phyloP scores from a whole-genome alignment of 2,329 filamentous ascomycete genomes.

The Aurifilum marmelostoma region DNA sequence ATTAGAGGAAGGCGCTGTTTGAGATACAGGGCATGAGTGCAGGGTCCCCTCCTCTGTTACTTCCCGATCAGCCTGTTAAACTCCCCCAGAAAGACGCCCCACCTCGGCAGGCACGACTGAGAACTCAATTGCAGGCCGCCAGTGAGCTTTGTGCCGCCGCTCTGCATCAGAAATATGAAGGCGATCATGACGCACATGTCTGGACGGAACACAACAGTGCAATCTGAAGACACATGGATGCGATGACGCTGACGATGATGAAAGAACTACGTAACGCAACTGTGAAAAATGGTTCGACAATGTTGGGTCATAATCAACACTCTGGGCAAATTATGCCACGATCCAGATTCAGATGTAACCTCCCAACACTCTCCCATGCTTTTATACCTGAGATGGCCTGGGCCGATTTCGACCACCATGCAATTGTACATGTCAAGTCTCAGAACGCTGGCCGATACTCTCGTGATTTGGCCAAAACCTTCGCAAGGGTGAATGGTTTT shows the following conservation, averaged over 20 bases:
- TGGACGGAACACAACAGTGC: background rate
- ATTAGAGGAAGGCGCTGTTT: constrained; percentile 9
- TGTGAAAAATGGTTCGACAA: background rate
- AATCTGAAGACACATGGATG: background rate
- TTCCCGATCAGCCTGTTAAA: background rate
- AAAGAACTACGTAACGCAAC: background rate
- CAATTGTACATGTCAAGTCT: background rate
- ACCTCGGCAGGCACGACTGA: background rate
- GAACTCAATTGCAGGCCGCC: background rate
- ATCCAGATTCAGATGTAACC: background rate
- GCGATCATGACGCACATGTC: background rate
- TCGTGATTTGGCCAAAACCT: background rate
- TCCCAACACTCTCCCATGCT: background rate
- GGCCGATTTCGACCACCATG: background rate
- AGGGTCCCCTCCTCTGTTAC: background rate
- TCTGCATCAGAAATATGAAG: background rate
- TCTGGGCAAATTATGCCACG: background rate
- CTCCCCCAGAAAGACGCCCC: background rate
- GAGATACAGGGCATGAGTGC: background rate
- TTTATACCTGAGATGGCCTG: constrained; percentile 5
- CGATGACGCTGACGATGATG: background rate
- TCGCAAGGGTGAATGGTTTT: background rate
- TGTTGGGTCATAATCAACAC: constrained; percentile 5
- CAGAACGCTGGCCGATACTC: background rate
- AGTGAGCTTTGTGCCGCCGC: background rate